These are phyloP conservation scores for Rhodotorula sp. DNA, from an alignment of 1,284 basidiomycete genomes.

Conservation along the genomic window DNA sequence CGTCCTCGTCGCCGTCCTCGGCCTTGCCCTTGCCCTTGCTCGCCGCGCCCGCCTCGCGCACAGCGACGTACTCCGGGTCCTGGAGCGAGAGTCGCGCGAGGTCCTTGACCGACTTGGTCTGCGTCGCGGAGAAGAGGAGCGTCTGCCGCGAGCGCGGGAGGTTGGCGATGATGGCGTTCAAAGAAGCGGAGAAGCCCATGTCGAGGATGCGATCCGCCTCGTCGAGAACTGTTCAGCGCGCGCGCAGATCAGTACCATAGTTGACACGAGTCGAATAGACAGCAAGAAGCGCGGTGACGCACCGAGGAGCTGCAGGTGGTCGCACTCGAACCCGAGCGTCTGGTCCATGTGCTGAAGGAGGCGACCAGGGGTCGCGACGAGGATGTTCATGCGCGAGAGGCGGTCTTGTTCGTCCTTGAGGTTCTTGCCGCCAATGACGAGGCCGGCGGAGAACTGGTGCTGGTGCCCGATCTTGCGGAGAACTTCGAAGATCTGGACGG, in stretches of 20 bases:
- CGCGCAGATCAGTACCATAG: too few species aligned
- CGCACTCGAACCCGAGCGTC: constrained; percentile 89
- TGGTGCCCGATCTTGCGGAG: constrained; percentile 85
- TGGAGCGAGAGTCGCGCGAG: constrained; percentile 87
- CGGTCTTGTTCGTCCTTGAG: constrained; percentile 86
- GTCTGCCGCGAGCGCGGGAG: constrained; percentile 73
- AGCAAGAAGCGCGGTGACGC: constrained; percentile 48
- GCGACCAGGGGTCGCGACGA: constrained; percentile 93
- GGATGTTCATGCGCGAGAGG: constrained; percentile 90
- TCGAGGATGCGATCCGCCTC: constrained; percentile 96
- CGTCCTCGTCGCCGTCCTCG: constrained; percentile 32
- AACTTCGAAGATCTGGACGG: constrained; percentile 97
- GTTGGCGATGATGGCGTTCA: constrained; percentile 87
- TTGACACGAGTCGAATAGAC: neutral
- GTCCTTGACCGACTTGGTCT: constrained; percentile 86
- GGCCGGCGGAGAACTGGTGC: constrained; percentile 89
- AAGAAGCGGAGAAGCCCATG: constrained; percentile 88
- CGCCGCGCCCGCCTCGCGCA: constrained; percentile 49
- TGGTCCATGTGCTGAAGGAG: constrained; percentile 98
- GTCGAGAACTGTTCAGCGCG: constrained; percentile 71
- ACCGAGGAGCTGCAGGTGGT: constrained; percentile 89
- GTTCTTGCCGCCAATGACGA: constrained; percentile 96
- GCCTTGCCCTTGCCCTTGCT: constrained; percentile 51
- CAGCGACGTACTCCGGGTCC: constrained; percentile 73
- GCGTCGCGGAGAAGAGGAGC: constrained; percentile 93